Conservation (phyloP, 106 monocot species). For the Allium cepa region DNA sequence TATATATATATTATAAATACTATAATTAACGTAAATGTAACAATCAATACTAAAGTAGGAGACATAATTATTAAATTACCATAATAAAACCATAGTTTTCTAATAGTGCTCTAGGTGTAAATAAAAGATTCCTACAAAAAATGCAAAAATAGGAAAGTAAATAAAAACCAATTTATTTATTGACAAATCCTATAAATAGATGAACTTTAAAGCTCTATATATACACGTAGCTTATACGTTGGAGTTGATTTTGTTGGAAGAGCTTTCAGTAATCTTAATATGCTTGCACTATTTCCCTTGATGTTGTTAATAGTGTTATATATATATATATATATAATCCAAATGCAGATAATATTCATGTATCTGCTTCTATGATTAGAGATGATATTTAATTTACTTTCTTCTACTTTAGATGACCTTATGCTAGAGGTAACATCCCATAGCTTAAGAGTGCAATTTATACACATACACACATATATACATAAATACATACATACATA, state of each 20-base stretch:
- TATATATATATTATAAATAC: too few species aligned
- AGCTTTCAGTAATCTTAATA: conserved; percentile 67
- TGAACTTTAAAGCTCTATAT: background rate
- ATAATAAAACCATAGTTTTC: conserved; percentile 6
- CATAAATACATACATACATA: too few species aligned
- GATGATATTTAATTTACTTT: conserved; percentile 32
- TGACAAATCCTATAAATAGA: too few species aligned
- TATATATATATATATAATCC: background rate
- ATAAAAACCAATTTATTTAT: too few species aligned
- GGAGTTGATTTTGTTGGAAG: conserved; percentile 91
- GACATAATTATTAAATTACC: too few species aligned
- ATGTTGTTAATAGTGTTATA: conserved; percentile 16
- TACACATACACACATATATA: too few species aligned
- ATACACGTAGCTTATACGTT: conserved; percentile 64
- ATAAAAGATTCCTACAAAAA: conserved; percentile 78
- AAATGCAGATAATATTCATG: background rate
- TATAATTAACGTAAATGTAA: too few species aligned
- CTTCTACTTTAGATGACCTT: conserved; percentile 61
- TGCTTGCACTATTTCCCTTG: conserved; percentile 48
- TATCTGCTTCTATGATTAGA: background rate
- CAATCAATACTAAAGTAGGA: too few species aligned
- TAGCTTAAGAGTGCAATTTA: conserved; percentile 56
- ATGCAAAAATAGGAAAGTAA: conserved; percentile 19
- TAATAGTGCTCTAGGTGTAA: conserved; percentile 60
- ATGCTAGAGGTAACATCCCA: conserved; percentile 90